A percentile compares a stretch with the other conserved stretches of the same genome.
phyloP scores from a whole-genome alignment of 495 filamentous ascomycete species.

The Podospora sp. region DNA sequence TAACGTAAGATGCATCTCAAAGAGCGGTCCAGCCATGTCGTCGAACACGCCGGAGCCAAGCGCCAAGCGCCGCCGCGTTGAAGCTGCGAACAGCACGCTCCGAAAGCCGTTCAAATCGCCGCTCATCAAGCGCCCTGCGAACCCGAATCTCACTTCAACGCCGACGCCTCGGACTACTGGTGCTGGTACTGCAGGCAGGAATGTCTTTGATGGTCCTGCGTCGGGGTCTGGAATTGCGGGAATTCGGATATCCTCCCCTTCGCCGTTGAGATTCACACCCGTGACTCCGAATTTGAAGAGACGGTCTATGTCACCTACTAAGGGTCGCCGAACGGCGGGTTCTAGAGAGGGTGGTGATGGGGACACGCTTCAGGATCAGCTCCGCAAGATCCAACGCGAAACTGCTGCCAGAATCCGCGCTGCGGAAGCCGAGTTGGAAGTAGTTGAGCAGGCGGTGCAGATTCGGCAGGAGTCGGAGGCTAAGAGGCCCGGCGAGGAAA shows the following conservation, averaged over 20 bases:
- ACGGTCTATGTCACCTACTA: too few relatives aligned
- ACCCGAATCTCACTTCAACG: neutral
- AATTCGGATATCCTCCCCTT: too few relatives aligned
- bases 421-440: conserved; percentile 21
- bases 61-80: conserved; percentile 38
- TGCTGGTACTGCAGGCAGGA: neutral
- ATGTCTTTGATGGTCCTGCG: too few relatives aligned
- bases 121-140: conserved; percentile 26
- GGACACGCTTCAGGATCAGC: neutral
- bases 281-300: too few relatives aligned
- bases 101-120: conserved; percentile 37
- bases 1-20: conserved; percentile 15
- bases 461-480: conserved; percentile 23
- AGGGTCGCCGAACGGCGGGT: too few relatives aligned
- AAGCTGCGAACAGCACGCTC: conserved; percentile 32
- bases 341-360: too few relatives aligned
- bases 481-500: conserved; percentile 5
- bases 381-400: conserved; percentile 17
- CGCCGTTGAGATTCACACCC: too few relatives aligned
- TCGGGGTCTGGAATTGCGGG: too few relatives aligned
- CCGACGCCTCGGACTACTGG: neutral
- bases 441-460: conserved; percentile 27
- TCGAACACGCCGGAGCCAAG: conserved; percentile 30
- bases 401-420: conserved; percentile 13
- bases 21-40: conserved; percentile 19